These are phyloP conservation scores for Ampelomyces quisqualis DNA, from an alignment of 2,329 filamentous ascomycete genomes.

Conservation along the genomic window DNA sequence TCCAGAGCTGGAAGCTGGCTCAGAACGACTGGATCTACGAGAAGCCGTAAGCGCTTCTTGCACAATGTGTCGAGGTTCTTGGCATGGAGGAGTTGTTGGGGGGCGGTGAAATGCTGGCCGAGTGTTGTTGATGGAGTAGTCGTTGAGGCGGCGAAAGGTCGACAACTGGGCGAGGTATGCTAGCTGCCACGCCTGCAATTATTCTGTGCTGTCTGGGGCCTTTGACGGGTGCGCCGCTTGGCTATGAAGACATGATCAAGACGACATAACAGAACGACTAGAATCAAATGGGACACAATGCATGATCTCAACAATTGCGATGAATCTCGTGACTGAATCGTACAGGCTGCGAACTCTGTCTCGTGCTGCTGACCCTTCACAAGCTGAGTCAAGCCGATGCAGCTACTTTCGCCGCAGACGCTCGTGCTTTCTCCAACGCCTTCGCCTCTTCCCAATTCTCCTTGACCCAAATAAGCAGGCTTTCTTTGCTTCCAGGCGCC, in stretches of 20 bases:
- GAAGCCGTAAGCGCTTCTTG: conserved; percentile 55
- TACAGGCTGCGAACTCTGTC: too few relatives aligned
- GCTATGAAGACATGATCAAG: conserved; percentile 23
- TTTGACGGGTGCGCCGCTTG: neutral
- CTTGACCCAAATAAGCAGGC: conserved; percentile 33
- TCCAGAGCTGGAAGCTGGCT: conserved; percentile 80
- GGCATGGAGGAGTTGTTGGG: neutral
- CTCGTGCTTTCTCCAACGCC: conserved; percentile 31
- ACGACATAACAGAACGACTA: conserved; percentile 17
- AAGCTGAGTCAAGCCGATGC: too few relatives aligned
- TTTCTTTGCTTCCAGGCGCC: conserved; percentile 7
- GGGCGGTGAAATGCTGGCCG: neutral
- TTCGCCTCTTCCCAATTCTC: conserved; percentile 36
- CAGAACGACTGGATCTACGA: conserved; percentile 97
- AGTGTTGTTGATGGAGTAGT: neutral
- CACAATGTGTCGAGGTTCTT: neutral
- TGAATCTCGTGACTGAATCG: neutral
- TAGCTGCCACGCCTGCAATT: neutral
- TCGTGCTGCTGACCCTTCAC: too few relatives aligned
- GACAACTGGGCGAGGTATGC: neutral
- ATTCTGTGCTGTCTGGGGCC: too few relatives aligned
- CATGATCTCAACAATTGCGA: conserved; percentile 19
- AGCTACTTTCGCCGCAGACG: conserved; percentile 15
- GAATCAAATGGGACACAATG: conserved; percentile 27
- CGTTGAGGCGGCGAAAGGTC: neutral